These are phyloP conservation scores for Globisporangium orthogonon DNA, from an alignment of 352 stramenopile species.

Conservation along the genomic window DNA sequence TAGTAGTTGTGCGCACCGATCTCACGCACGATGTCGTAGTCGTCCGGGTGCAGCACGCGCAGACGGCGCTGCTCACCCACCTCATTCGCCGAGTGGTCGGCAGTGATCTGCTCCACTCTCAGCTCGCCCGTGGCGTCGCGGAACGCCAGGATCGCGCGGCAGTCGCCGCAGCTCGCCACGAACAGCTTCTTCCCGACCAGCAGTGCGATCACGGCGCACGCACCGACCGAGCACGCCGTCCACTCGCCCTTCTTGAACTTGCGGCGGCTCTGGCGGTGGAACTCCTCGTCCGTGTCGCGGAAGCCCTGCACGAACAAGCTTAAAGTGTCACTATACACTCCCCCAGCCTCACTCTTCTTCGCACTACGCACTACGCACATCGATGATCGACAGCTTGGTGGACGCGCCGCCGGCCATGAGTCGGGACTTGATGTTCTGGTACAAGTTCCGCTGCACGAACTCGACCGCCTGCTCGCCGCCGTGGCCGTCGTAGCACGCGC, in stretches of 20 bases:
- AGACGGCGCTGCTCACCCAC: conserved; percentile 49
- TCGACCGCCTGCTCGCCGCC: conserved; percentile 56
- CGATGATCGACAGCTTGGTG: conserved; percentile 41
- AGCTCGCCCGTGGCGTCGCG: conserved; percentile 41
- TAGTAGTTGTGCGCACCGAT: conserved; percentile 62
- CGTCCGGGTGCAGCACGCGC: conserved; percentile 43
- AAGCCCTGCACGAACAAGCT: conserved; percentile 21
- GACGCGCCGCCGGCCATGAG: conserved; percentile 20
- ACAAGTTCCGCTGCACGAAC: conserved; percentile 61
- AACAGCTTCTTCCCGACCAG: conserved; percentile 49
- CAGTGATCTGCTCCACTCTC: conserved; percentile 58
- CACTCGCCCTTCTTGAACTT: conserved; percentile 50
- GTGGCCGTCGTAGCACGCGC: conserved; percentile 66
- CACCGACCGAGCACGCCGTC: conserved; percentile 56
- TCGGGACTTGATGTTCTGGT: conserved; percentile 43
- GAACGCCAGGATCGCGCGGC: conserved; percentile 59
- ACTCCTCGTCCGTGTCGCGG: conserved; percentile 54
- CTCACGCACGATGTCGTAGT: conserved; percentile 67
- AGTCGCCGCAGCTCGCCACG: conserved; percentile 60
- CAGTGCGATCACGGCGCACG: conserved; percentile 51
- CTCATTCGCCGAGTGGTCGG: conserved; percentile 64
- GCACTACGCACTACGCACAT: conserved; percentile 7
- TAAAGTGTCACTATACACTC: neutral
- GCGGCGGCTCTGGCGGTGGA: conserved; percentile 39
- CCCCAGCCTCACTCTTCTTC: neutral